A percentile compares a stretch with the other conserved stretches of the same genome.
phyloP scores from a whole-genome alignment of 2,329 filamentous ascomycete species.

The Claviceps purpurea region DNA sequence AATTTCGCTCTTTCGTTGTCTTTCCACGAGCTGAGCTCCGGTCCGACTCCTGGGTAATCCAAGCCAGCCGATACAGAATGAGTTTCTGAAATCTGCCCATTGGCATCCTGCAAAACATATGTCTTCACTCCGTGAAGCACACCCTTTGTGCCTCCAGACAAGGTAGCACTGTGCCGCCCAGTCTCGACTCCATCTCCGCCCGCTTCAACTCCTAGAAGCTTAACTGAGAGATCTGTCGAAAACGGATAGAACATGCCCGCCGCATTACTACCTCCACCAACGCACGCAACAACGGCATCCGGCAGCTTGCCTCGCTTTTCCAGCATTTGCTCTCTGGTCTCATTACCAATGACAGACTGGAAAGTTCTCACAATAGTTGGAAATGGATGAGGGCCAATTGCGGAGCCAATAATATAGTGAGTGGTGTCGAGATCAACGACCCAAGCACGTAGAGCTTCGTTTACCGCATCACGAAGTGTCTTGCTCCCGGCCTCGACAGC shows the following conservation, averaged over 20 bases:
- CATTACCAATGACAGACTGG: conserved; percentile 89
- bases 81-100: conserved; percentile 89
- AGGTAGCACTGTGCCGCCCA: conserved; percentile 69
- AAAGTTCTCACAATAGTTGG: conserved; percentile 95
- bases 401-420: conserved; percentile 96
- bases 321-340: conserved; percentile 87
- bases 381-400: conserved; percentile 95
- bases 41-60: conserved; percentile 93
- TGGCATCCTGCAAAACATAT: conserved; percentile 82
- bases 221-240: conserved; percentile 68
- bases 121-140: conserved; percentile 93
- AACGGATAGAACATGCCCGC: conserved; percentile 99
- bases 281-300: conserved; percentile 91
- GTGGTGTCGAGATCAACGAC: conserved; percentile 85
- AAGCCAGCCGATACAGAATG: conserved; percentile 94
- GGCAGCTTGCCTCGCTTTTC: conserved; percentile 77
- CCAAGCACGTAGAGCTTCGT: conserved; percentile 90
- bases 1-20: conserved; percentile 77
- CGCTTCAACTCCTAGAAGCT: conserved; percentile 86
- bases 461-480: conserved; percentile 78
- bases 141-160: conserved; percentile 76
- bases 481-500: conserved; percentile 83
- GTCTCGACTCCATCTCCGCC: conserved; percentile 89
- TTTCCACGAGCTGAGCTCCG: conserved; percentile 87
- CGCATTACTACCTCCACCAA: conserved; percentile 90